Base-by-base conservation (phyloP, 2,329 filamentous ascomycete species). In the Calycina marina region DNA sequence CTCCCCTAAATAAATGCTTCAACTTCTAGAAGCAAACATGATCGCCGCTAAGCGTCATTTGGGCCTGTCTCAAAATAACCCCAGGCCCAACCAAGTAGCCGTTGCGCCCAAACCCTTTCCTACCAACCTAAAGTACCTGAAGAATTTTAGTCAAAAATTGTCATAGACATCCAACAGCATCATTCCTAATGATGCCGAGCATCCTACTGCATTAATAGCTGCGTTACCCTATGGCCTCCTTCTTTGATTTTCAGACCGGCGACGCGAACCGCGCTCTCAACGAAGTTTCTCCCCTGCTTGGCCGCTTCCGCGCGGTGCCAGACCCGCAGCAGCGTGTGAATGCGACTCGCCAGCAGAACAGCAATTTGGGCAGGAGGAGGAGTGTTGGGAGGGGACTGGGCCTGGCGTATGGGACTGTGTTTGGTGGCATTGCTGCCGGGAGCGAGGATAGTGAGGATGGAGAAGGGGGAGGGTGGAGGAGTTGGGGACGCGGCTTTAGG, bases 221-320 rank as follows among this genome's bases (percentile, higher is more conserved):
- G n/a, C n/a, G n/a, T n/a, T n/a, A n/a, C n/a, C n/a, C n/a, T n/a
- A 76, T 77, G 71, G 69, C 72, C 49, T 62, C 65, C 48, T 73
- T 77, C 61, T 77, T 78, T 57, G 62, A 67, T 51, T 78, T 78
- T 56, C 72, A 72, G 40, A 72, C 72, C 48, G 73, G 72, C 52
- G 64, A 59, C 47, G 73, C 77, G 56, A 65, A 69, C 40, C 63
- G 60, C 45, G 53, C 55, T 32, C 53, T 50, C 36, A 59, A 58
- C 44, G 66, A 75, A 46, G 58, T 68, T 25, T 69, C 72, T 12
- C 71, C 73, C 14, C 56, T 77, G 6, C 65, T 77, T 2, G 73
- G 73, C 40, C 69, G 73, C 24, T 78, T 73, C 55, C 69, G 72
- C 39, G 73, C 72, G 37, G 69, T 77, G 12, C 69, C 69, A 5